Conservation (phyloP, 2,329 filamentous ascomycete genomes). For the Dendrostoma leiphaemia region DNA sequence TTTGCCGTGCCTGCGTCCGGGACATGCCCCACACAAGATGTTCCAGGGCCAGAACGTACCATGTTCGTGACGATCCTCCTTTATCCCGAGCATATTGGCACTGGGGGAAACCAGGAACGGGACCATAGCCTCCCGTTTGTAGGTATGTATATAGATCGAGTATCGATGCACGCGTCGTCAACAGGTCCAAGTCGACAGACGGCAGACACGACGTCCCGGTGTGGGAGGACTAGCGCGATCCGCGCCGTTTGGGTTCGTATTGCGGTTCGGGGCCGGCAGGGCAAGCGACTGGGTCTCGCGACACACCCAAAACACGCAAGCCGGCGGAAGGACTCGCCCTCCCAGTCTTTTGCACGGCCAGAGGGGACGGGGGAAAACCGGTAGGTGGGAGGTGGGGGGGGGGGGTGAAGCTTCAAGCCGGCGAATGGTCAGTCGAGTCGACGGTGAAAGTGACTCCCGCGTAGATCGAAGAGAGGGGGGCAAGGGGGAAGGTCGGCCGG, state of each 20-base stretch:
- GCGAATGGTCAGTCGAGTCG: neutral
- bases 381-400: no score
- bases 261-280: neutral
- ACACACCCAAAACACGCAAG: neutral
- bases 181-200: neutral
- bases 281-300: neutral
- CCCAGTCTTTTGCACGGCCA: neutral
- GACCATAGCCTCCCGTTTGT: no score
- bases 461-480: neutral
- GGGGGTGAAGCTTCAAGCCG: neutral
- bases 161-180: neutral
- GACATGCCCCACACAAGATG: neutral
- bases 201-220: neutral
- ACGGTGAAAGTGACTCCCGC: neutral
- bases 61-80: constrained; percentile 41
- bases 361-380: no score
- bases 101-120: no score
- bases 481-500: neutral
- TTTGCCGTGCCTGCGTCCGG: constrained; percentile 4
- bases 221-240: neutral
- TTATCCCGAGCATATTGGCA: constrained; percentile 42
- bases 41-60: constrained; percentile 30
- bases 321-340: neutral
- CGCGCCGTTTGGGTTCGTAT: neutral
- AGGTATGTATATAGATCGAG: neutral